Evolutionary conservation across 2,329 filamentous ascomycete species (phyloP).

Genomic region (Cucurbitaria berberidis): DNA sequence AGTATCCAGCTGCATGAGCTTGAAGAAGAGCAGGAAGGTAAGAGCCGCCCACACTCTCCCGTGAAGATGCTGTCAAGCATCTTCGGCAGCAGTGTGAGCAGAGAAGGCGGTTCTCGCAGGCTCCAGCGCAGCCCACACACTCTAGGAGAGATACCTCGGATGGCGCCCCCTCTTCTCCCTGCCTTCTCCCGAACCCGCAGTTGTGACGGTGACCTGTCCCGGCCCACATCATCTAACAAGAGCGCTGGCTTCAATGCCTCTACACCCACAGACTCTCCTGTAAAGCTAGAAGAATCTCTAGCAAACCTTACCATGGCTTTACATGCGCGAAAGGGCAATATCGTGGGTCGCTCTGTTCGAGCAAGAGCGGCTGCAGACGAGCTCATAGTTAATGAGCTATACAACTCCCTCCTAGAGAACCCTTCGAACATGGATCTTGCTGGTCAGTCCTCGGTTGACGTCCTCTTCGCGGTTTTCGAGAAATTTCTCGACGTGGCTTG

Average conservation of each 20-base stretch:
- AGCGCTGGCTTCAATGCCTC: constrained; percentile 38
- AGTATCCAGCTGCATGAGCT: constrained; percentile 65
- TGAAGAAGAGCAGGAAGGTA: constrained; percentile 59
- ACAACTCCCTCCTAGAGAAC: constrained; percentile 85
- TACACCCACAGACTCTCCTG: constrained; percentile 53
- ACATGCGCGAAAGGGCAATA: constrained; percentile 84
- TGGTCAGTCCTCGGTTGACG: constrained; percentile 77
- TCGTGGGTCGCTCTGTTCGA: constrained; percentile 77
- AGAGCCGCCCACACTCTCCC: constrained; percentile 80
- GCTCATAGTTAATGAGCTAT: constrained; percentile 83
- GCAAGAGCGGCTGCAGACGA: constrained; percentile 75
- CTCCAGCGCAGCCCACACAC: constrained; percentile 43
- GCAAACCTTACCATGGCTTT: constrained; percentile 82
- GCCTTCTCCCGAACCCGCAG: constrained; percentile 47
- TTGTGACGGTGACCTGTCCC: constrained; percentile 42
- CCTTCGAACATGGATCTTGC: constrained; percentile 78
- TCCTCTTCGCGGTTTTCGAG: constrained; percentile 90
- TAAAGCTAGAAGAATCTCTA: constrained; percentile 82
- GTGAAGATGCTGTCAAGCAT: constrained; percentile 89
- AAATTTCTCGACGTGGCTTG: constrained; percentile 90
- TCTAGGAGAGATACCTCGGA: constrained; percentile 45
- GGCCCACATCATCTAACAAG: constrained; percentile 43
- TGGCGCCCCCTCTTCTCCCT: constrained; percentile 42
- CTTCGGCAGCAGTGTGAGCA: constrained; percentile 66
- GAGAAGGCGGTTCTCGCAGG: constrained; percentile 44